Base-by-base conservation (phyloP, 2,329 filamentous ascomycete species). In the Calonectria pauciramosa region DNA sequence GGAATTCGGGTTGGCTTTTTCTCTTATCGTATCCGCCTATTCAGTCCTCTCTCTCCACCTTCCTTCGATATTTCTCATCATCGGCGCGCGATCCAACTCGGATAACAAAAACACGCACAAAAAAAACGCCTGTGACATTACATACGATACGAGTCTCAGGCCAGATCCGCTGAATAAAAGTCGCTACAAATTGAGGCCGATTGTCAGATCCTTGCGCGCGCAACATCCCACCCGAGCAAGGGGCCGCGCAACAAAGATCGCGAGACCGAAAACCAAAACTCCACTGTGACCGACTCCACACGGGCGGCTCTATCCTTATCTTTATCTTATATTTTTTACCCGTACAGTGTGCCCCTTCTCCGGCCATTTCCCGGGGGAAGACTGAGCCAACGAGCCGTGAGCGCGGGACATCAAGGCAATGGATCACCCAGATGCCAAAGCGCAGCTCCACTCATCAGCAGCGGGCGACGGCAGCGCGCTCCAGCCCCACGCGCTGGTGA, bases 371-470 rank as follows among this genome's bases (percentile, higher is more conserved):
- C 47, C 20, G 20, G 18, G 36, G 20, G 51, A 36, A 68, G 34
- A 32, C 64, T 28, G 51, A 54, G n/a, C 51, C 51, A 38, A 20
- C 28, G 6, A 65, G 36, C 38, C 20, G 20, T 44, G 9, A 23
- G 26, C 59, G 23, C 59, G n/a, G n/a, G n/a, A 64, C 2, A 3
- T 20, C 2, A 13, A 44, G 30, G 14, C 34, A 52, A 72, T 72
- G 70, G 70, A 63, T 49, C 34, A 34, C 34, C 52, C 64, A 44
- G 49, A 52, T 67, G 14, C 59, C 23, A 73, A 73, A 54, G 52
- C 30, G 49, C 49, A 54, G 26, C 49, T 30, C 14, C 49, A 47
- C 56, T 34, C 44, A 23, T 28, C 70, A 16, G 10, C 63, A 32
- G 34, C 41, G 36, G 34, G 36, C 34, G 32, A 54, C n/a, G 18